Conservation (phyloP, 2,329 filamentous ascomycete species). For the Hymenoscyphus infarciens region DNA sequence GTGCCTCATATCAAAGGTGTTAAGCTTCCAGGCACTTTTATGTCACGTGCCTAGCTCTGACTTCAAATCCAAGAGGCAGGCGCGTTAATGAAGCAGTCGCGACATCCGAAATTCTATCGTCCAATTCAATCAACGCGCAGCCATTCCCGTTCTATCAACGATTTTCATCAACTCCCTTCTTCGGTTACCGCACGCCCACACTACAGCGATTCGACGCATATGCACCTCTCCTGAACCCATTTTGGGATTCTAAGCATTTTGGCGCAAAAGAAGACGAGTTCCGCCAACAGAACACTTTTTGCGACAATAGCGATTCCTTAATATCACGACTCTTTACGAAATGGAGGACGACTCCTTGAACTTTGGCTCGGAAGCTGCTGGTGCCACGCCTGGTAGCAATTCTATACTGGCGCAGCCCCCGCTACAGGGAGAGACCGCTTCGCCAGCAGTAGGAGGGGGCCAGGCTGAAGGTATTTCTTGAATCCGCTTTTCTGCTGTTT, state of each 20-base stretch:
- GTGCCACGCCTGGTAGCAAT: slow-evolving; percentile 54
- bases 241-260: slow-evolving; percentile 16
- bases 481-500: slow-evolving; percentile 13
- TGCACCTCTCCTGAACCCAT: slow-evolving; percentile 15
- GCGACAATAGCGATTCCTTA: slow-evolving; percentile 32
- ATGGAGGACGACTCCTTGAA: slow-evolving; percentile 58
- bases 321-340: slow-evolving; percentile 25
- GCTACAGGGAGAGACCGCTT: slow-evolving; percentile 42
- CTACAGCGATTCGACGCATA: slow-evolving; percentile 11
- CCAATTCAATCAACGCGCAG: slow-evolving; percentile 22
- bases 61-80: not conserved
- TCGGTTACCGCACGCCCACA: not conserved
- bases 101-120: slow-evolving; percentile 21
- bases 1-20: not conserved
- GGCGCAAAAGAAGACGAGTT: slow-evolving; percentile 16
- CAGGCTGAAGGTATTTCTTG: slow-evolving; percentile 45
- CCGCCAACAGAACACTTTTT: slow-evolving; percentile 23
- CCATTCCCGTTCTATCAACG: slow-evolving; percentile 20
- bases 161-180: not conserved
- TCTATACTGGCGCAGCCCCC: slow-evolving; percentile 54
- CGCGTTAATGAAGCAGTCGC: slow-evolving; percentile 17
- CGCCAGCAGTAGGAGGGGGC: slow-evolving; percentile 26
- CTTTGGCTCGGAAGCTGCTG: slow-evolving; percentile 56
- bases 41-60: not conserved
- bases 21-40: not conserved